Evolutionary conservation across 2,329 filamentous ascomycete species (phyloP), one percentile per base, ranked within the genome.

Genomic region (Phialocephala sp.): DNA sequence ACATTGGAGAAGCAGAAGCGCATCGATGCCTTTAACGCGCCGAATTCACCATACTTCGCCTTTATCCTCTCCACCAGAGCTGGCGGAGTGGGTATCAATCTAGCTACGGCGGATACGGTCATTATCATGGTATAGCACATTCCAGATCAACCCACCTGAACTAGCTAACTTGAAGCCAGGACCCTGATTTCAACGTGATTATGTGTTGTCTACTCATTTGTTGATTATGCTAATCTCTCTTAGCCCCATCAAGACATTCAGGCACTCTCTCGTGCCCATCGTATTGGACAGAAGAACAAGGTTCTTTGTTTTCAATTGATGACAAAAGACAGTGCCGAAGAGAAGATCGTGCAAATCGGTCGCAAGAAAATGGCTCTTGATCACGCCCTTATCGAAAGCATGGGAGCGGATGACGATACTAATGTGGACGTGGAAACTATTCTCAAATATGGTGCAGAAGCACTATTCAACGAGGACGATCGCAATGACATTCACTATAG

Each of bases 281-380:
- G 95, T 32, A 98, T 99, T 69, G 96, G 96, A 0, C 96, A 99
- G 78, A 93, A 93, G 78, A 93, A 95, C 71, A 97, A 96, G 73
- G 95, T 99, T 0, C 84, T 99, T 1, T 97, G 96, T 70, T 97
- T 98, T 74, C 94, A 98, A 76, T 81, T 99, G 0, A 93, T 97
- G 83, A 98, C 93, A 1, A 91, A 94, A 66, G 87, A 90, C 47
- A 94, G 90, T 35, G 93, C 91, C 0, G 95, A 99, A 76, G 95
- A 99, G 79, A 94, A 94, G 75, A 98, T 99, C 62, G 91, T 98
- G 82, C 92, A 97, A 76, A 93, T 97, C 72, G 95, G 95, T 6
- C 91, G 93, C 72, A 96, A 92, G 79, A 99, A 99, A 80, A 93
- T 99, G 88, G 93, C 93, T 0, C 85, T 99, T 0, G 95, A 99